Conservation (phyloP, 768 basidiomycete genomes). For the Mycena vitilis region DNA sequence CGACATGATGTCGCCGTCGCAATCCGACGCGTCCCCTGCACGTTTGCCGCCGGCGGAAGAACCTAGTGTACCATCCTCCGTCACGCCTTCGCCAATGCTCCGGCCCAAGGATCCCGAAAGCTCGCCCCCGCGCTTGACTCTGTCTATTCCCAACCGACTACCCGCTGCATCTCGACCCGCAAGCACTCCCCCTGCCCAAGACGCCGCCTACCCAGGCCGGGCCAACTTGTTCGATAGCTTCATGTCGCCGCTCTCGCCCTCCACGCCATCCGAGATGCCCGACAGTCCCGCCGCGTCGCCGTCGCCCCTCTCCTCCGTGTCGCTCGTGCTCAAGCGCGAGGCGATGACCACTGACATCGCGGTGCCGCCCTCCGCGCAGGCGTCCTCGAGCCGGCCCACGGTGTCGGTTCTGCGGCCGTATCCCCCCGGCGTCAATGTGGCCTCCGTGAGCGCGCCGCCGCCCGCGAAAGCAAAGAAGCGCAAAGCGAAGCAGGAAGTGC, state of each 20-base stretch:
- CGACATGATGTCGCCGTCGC: slow-evolving; percentile 9
- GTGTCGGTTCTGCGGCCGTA: not conserved
- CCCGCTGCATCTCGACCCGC: not conserved
- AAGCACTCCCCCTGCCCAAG: not conserved
- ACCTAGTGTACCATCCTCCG: slow-evolving; percentile 15
- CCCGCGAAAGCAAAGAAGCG: slow-evolving; percentile 17
- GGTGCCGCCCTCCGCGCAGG: not conserved
- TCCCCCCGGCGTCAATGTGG: not conserved
- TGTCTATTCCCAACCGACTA: slow-evolving; percentile 1
- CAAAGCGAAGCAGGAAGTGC: slow-evolving; percentile 9
- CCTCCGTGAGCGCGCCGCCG: not conserved
- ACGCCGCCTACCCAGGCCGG: not conserved
- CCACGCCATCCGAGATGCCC: not conserved
- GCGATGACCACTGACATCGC: not conserved
- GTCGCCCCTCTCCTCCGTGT: not conserved
- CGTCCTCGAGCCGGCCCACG: not conserved
- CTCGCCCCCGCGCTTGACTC: slow-evolving; percentile 13
- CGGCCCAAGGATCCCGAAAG: not conserved
- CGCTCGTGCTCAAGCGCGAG: slow-evolving; percentile 1
- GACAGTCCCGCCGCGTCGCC: not conserved
- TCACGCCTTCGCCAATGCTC: slow-evolving; percentile 25
- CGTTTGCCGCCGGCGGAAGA: not conserved
- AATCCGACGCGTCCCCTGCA: slow-evolving; percentile 6
- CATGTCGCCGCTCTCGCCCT: slow-evolving; percentile 27
- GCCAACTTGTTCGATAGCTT: slow-evolving; percentile 6